Conservation (phyloP, 305 asterid species). For the Fraxinus xanthoxyloides region DNA sequence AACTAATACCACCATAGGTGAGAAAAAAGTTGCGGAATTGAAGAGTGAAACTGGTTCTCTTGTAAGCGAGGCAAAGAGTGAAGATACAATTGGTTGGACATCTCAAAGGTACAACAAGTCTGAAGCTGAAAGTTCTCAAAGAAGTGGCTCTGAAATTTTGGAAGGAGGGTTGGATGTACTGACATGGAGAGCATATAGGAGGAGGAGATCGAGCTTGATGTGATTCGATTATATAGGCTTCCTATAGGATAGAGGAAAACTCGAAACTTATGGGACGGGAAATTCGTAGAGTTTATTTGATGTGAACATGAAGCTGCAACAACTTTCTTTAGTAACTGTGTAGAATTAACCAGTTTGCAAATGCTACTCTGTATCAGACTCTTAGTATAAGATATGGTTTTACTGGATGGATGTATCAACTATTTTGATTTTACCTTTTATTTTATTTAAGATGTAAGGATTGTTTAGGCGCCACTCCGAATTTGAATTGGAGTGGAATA, state of each 20-base stretch:
- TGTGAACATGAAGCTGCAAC: neutral
- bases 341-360: neutral
- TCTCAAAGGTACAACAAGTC: slow-evolving; percentile 41
- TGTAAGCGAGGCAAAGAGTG: slow-evolving; percentile 56
- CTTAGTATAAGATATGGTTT: neutral
- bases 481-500: neutral
- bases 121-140: slow-evolving; percentile 53
- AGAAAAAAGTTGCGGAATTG: slow-evolving; percentile 34
- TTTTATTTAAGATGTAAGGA: neutral
- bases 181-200: slow-evolving; percentile 77
- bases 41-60: slow-evolving; percentile 44
- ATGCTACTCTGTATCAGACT: neutral
- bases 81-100: slow-evolving; percentile 42
- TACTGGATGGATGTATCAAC: neutral
- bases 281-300: neutral
- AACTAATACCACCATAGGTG: slow-evolving; percentile 21
- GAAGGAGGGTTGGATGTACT: slow-evolving; percentile 46
- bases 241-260: neutral
- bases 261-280: neutral
- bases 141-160: slow-evolving; percentile 32
- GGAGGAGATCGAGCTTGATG: slow-evolving; percentile 75
- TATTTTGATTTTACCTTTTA: neutral
- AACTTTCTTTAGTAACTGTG: neutral
- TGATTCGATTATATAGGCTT: slow-evolving; percentile 24
- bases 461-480: neutral